Percentiles rank a stretch among this genome's conserved stretches.
Evolutionary conservation across 163 green algal genomes (phyloP).

Genomic region (Picocystis sp.): DNA sequence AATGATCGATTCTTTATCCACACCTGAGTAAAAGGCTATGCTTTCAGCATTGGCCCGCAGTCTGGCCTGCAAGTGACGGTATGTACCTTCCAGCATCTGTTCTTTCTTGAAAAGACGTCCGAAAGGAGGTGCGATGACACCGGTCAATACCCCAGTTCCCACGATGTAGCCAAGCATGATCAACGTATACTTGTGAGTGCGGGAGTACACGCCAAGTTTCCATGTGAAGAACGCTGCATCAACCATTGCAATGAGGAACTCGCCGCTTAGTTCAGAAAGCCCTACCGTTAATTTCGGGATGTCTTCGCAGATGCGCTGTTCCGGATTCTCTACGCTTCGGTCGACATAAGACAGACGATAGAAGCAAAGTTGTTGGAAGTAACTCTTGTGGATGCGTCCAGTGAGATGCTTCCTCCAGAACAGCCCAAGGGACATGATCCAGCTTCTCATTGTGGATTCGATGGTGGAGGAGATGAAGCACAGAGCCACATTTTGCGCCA

Average conservation of each 20-base stretch:
- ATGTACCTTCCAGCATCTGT: conserved; percentile 29
- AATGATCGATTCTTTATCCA: conserved; percentile 29
- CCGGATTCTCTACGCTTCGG: conserved; percentile 31
- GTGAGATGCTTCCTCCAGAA: conserved; percentile 45
- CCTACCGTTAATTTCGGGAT: conserved; percentile 40
- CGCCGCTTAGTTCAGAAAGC: conserved; percentile 31
- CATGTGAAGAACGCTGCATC: conserved; percentile 48
- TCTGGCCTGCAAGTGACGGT: conserved; percentile 28
- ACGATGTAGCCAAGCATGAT: conserved; percentile 47
- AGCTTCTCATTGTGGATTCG: conserved; percentile 31
- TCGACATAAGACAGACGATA: conserved; percentile 66
- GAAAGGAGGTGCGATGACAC: conserved; percentile 39
- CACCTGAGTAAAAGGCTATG: conserved; percentile 40
- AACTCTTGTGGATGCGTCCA: conserved; percentile 22
- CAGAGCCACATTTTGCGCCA: conserved; percentile 46
- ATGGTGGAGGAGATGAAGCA: conserved; percentile 36
- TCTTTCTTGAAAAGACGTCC: conserved; percentile 38
- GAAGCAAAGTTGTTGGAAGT: not conserved
- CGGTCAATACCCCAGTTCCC: conserved; percentile 28
- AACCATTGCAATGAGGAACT: conserved; percentile 30
- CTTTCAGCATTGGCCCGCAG: conserved; percentile 36
- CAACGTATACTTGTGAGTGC: conserved; percentile 42
- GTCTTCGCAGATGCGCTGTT: conserved; percentile 60
- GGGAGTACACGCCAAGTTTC: conserved; percentile 35
- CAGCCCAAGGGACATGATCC: conserved; percentile 27